Base-by-base conservation (phyloP, 1,284 basidiomycete genomes). In the Ganoderma boninense region DNA sequence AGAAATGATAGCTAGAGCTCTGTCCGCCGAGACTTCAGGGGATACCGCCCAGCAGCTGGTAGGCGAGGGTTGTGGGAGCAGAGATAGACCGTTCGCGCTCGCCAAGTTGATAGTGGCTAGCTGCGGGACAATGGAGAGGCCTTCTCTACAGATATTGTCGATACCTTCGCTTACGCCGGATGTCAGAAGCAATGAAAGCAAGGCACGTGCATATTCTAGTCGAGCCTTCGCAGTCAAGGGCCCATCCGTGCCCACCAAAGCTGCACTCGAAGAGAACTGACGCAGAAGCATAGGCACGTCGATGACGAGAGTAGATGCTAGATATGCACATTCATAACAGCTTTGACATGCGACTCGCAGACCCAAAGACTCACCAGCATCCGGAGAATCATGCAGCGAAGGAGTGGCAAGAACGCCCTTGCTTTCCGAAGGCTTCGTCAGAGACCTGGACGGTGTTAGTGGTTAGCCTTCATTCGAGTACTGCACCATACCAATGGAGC, bases 1-100 rank as follows among this genome's bases (percentile, higher is more conserved):
- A 4, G 90, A 85, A 18, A 92, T 82, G 61, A 97, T 88, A 0
- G 88, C 87, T 16, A 96, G 78, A 8, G 92, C 87, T 23, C 92
- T 86, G 7, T 88, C 82, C 0, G 95, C 93, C 0, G 95, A 93
- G 1, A 86, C 85, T 54, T 86, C 82, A 0, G 87, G 82, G 0
- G 95, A 97, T n/a, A 94, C 81, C 54, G 85, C 87, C 94, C 95
- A 97, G 7, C 82, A 77, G 40, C 85, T 85, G 42, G 77, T 78
- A 4, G 86, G 73, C 46, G 79, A 79, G 20, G 80, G 79, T 5
- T 74, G 77, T 0, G 80, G 78, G 75, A 86, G 89, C 42, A 91
- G 65, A 0, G 85, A 84, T 10, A 82, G 81, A n/a, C 83, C 79
- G 23, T 79, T 79, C 35, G 73, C 71, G 61, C 85, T 86, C 20